Percentiles rank a stretch among this genome's conserved stretches.
These are phyloP conservation scores for Boechera divaricarpa DNA, from an alignment of 345 rosid species.

Conservation along the genomic window DNA sequence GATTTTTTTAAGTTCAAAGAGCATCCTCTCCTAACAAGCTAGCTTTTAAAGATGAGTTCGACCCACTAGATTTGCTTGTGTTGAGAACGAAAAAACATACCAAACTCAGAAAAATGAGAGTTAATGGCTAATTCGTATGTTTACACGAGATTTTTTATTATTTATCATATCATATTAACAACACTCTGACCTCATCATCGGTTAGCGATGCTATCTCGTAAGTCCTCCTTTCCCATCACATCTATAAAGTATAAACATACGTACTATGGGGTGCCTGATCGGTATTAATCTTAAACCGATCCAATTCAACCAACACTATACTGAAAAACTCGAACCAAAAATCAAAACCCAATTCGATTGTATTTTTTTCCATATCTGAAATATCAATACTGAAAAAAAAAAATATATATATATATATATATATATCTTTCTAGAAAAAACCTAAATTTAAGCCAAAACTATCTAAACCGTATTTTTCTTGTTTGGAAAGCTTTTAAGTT, in stretches of 20 bases:
- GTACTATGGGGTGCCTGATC: background rate
- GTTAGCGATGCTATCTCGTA: slow-evolving; percentile 46
- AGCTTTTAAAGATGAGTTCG: background rate
- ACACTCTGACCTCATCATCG: slow-evolving; percentile 34
- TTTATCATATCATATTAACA: background rate
- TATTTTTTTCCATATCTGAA: no score
- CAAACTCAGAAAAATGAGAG: background rate
- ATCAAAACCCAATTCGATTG: no score
- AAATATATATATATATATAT: no score
- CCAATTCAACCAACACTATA: no score
- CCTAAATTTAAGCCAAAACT: no score
- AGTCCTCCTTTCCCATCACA: slow-evolving; percentile 16
- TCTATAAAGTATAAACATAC: background rate
- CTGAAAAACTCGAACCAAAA: no score
- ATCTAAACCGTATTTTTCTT: no score
- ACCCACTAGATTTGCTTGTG: background rate
- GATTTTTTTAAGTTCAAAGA: no score
- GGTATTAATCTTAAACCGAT: background rate
- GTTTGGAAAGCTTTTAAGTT: no score
- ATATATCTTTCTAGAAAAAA: no score
- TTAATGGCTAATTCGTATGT: background rate
- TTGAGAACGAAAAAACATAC: background rate
- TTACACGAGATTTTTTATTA: background rate
- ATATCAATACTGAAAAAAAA: no score
- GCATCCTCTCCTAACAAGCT: background rate